Conservation (phyloP, 371 early-diverging fungal genomes). For the Mortierella sp. region DNA sequence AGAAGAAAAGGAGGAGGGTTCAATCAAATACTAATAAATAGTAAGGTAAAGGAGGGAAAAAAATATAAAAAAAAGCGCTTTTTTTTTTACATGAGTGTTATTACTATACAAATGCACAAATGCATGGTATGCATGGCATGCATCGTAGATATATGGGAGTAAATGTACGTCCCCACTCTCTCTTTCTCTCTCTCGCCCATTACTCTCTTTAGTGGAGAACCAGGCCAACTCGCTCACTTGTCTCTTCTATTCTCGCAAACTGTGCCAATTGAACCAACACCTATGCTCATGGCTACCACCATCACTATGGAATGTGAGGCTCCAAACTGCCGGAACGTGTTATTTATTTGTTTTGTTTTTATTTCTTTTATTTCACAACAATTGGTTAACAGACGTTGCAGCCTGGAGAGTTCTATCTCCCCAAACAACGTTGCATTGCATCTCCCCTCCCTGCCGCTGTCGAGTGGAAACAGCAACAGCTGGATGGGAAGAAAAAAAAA, state of each 20-base stretch:
- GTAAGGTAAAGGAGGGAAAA: not conserved
- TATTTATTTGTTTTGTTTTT: not conserved
- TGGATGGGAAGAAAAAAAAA: constrained; percentile 1
- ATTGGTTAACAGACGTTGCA: not conserved
- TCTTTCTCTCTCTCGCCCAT: not conserved
- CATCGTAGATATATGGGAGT: not conserved
- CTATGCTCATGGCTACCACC: no score
- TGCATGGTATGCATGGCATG: no score
- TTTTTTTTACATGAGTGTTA: no score
- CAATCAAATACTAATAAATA: not conserved
- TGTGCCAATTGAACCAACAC: not conserved
- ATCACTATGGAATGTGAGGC: no score
- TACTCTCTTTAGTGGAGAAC: not conserved
- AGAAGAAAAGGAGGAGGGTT: not conserved
- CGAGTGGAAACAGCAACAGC: no score
- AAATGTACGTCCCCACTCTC: not conserved
- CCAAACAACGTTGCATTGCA: not conserved
- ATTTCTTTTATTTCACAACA: not conserved
- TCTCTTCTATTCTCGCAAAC: no score
- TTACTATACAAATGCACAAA: no score
- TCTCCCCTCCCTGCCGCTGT: no score
- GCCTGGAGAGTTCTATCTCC: not conserved
- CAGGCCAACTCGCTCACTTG: no score
- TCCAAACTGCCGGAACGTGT: not conserved
- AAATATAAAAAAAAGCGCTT: no score